Conservation (phyloP, 352 stramenopile species). For the Thalassiosira hispida region DNA sequence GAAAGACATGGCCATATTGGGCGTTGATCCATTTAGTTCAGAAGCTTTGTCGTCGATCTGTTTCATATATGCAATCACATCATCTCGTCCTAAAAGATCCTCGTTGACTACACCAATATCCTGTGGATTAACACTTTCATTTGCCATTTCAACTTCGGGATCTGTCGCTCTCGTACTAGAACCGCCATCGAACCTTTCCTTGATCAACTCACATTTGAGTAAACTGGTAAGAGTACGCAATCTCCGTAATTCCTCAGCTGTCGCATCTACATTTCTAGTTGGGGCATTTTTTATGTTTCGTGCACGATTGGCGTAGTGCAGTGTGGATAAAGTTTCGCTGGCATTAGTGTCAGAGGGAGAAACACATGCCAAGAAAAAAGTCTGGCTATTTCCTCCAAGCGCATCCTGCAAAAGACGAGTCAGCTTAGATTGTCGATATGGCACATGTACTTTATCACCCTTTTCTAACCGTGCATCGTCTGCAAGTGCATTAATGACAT, state of each 20-base stretch:
- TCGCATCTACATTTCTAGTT: slow-evolving; percentile 94
- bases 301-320: slow-evolving; percentile 95
- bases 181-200: slow-evolving; percentile 36
- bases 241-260: slow-evolving; percentile 63
- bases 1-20: slow-evolving; percentile 17
- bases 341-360: slow-evolving; percentile 94
- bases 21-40: slow-evolving; percentile 36
- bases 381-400: slow-evolving; percentile 90
- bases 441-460: slow-evolving; percentile 75
- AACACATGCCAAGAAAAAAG: slow-evolving; percentile 95
- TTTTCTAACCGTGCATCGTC: slow-evolving; percentile 79
- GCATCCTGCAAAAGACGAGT: slow-evolving; percentile 77
- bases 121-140: slow-evolving; percentile 15
- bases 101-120: slow-evolving; percentile 60
- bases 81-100: slow-evolving; percentile 57
- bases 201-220: slow-evolving; percentile 78
- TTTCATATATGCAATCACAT: slow-evolving; percentile 73
- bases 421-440: slow-evolving; percentile 80
- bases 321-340: slow-evolving; percentile 94
- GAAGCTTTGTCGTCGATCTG: slow-evolving; percentile 58
- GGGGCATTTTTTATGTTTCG: slow-evolving; percentile 98
- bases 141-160: slow-evolving; percentile 36
- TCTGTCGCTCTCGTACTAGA: slow-evolving; percentile 1
- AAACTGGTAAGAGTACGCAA: slow-evolving; percentile 66
- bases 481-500: slow-evolving; percentile 96